A percentile compares a stretch with the other conserved stretches of the same genome.
Evolutionary conservation across 257 asterid species (phyloP).

Genomic region (Penstemon barbatus): DNA sequence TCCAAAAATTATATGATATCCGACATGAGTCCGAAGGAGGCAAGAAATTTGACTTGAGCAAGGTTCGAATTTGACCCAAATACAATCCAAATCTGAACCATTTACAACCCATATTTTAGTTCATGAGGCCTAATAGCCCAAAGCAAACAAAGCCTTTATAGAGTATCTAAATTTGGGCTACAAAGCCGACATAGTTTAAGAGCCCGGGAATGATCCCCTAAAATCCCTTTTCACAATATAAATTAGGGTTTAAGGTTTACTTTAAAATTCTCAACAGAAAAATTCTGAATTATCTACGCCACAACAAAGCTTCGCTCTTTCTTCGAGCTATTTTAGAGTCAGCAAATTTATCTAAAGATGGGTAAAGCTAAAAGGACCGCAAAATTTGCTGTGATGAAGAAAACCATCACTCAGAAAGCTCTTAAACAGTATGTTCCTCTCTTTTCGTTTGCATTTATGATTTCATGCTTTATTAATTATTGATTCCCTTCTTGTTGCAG

Average conservation of each 20-base stretch:
- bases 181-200: neutral
- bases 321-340: neutral
- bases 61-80: neutral
- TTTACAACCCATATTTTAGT: neutral
- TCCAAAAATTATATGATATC: no score
- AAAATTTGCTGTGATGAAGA: constrained; percentile 96
- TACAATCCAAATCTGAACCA: neutral
- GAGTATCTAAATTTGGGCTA: neutral
- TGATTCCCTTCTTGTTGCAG: constrained; percentile 36
- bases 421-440: constrained; percentile 57
- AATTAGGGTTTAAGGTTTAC: neutral
- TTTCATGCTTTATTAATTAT: constrained; percentile 9
- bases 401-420: constrained; percentile 62
- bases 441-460: neutral
- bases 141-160: neutral
- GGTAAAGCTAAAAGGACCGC: constrained; percentile 84
- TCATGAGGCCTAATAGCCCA: neutral
- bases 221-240: no score
- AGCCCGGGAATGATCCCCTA: neutral
- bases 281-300: neutral
- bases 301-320: neutral
- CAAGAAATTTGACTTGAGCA: neutral
- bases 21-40: neutral
- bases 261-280: neutral
- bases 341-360: constrained; percentile 44